Evolutionary conservation across 805 yeast species (phyloP).

Genomic region (Saccharomycopsis sp.): DNA sequence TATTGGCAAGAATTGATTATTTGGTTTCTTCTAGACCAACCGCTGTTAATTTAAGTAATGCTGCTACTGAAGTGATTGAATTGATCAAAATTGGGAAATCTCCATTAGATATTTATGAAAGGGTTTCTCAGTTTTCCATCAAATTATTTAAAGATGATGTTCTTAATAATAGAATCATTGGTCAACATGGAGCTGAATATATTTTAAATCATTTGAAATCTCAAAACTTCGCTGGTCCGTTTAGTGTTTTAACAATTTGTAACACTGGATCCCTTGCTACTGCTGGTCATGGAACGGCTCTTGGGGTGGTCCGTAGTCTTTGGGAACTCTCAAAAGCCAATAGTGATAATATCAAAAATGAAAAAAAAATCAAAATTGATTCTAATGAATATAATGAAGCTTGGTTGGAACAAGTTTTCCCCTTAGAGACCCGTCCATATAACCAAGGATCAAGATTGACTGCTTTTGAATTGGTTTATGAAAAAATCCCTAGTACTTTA

Average conservation of each 20-base stretch:
- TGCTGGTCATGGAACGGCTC: constrained; percentile 95
- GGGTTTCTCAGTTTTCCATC: constrained; percentile 29
- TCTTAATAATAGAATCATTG: constrained; percentile 66
- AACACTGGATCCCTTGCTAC: constrained; percentile 97
- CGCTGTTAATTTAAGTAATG: constrained; percentile 84
- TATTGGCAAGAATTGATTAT: constrained; percentile 45
- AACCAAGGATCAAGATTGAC: constrained; percentile 94
- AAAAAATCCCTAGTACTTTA: constrained; percentile 76
- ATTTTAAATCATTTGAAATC: constrained; percentile 34
- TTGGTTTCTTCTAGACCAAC: constrained; percentile 82
- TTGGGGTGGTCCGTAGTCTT: constrained; percentile 80
- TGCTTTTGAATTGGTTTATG: constrained; percentile 81
- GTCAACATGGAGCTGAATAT: constrained; percentile 71
- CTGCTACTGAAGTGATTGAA: constrained; percentile 31
- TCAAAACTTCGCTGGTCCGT: constrained; percentile 48
- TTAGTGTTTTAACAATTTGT: constrained; percentile 84
- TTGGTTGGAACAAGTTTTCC: constrained; percentile 61
- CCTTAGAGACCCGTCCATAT: constrained; percentile 92
- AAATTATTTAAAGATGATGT: constrained; percentile 66
- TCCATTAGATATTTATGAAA: constrained; percentile 18
- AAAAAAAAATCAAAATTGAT: neutral
- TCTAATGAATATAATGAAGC: constrained; percentile 25
- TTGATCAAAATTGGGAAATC: constrained; percentile 21
- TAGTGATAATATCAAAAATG: neutral
- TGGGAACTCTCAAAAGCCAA: constrained; percentile 30